Percentiles rank a stretch among this genome's conserved stretches.
Evolutionary conservation across 371 early-diverging fungal genomes (phyloP).

Genomic region (Apophysomyces sp.): DNA sequence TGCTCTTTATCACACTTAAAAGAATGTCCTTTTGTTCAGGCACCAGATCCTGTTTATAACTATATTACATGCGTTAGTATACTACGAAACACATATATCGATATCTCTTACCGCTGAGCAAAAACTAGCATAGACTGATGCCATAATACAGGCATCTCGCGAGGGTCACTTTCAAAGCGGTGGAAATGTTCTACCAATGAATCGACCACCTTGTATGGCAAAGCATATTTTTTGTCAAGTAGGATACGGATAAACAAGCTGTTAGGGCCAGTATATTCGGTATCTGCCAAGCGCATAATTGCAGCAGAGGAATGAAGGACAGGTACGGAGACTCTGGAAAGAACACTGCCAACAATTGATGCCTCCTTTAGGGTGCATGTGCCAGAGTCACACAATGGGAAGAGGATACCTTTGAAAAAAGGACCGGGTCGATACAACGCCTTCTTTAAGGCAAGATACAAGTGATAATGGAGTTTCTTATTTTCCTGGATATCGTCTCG

Average conservation of each 20-base stretch:
- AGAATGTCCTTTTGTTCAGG: slow-evolving; percentile 93
- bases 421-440: slow-evolving; percentile 95
- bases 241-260: slow-evolving; percentile 92
- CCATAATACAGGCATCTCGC: slow-evolving; percentile 96
- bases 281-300: slow-evolving; percentile 90
- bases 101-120: slow-evolving; percentile 69
- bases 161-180: slow-evolving; percentile 80
- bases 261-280: slow-evolving; percentile 97
- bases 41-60: slow-evolving; percentile 94
- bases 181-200: slow-evolving; percentile 93
- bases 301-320: slow-evolving; percentile 95
- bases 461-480: slow-evolving; percentile 94
- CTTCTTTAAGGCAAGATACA: slow-evolving; percentile 96
- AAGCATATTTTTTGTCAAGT: slow-evolving; percentile 97
- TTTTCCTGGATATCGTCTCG: slow-evolving; percentile 93
- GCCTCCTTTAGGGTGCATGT: slow-evolving; percentile 97
- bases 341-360: slow-evolving; percentile 90
- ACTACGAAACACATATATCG: neutral
- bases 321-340: slow-evolving; percentile 92
- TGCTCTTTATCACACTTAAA: slow-evolving; percentile 75
- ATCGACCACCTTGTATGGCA: slow-evolving; percentile 96
- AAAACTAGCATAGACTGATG: slow-evolving; percentile 95
- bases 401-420: slow-evolving; percentile 96
- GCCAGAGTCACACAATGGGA: slow-evolving; percentile 95
- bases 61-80: slow-evolving; percentile 9